These are phyloP conservation scores for Hippophae rhamnoides DNA, from an alignment of 306 rosid genomes.

Conservation along the genomic window DNA sequence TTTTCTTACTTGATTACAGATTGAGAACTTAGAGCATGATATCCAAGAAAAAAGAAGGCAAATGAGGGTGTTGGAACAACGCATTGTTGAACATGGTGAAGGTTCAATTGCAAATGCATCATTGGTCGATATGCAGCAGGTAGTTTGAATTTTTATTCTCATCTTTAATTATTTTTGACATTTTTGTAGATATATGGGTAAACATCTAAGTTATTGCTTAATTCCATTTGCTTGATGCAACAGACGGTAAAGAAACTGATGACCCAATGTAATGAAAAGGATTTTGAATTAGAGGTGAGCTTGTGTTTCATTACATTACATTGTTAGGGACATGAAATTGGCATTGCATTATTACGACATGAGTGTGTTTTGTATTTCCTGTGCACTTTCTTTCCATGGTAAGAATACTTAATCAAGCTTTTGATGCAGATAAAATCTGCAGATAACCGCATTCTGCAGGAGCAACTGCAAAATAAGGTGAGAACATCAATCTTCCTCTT, in stretches of 20 bases:
- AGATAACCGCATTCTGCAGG: slow-evolving; percentile 89
- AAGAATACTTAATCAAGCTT: not conserved
- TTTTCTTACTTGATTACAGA: slow-evolving; percentile 33
- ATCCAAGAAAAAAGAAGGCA: slow-evolving; percentile 87
- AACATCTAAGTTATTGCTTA: not conserved
- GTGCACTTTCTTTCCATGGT: not conserved
- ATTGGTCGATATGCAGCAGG: slow-evolving; percentile 97
- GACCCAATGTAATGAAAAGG: slow-evolving; percentile 87
- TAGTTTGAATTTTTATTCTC: slow-evolving; percentile 16
- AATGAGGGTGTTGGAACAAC: slow-evolving; percentile 77
- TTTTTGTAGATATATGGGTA: not conserved
- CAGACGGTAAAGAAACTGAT: slow-evolving; percentile 79
- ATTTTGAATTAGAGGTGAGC: slow-evolving; percentile 93
- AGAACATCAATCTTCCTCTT: slow-evolving; percentile 7
- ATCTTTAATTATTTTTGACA: not conserved
- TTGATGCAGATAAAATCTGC: slow-evolving; percentile 71
- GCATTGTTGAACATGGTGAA: slow-evolving; percentile 70
- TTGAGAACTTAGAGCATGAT: slow-evolving; percentile 78
- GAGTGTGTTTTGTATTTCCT: no score
- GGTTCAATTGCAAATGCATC: slow-evolving; percentile 68
- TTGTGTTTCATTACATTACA: slow-evolving; percentile 8
- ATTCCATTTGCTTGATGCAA: slow-evolving; percentile 11
- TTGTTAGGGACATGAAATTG: slow-evolving; percentile 16
- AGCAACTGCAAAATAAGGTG: slow-evolving; percentile 88
- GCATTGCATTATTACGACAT: no score